Base-by-base conservation (phyloP, 1,139 yeast species). In the Saccharomyces hybrid region DNA sequence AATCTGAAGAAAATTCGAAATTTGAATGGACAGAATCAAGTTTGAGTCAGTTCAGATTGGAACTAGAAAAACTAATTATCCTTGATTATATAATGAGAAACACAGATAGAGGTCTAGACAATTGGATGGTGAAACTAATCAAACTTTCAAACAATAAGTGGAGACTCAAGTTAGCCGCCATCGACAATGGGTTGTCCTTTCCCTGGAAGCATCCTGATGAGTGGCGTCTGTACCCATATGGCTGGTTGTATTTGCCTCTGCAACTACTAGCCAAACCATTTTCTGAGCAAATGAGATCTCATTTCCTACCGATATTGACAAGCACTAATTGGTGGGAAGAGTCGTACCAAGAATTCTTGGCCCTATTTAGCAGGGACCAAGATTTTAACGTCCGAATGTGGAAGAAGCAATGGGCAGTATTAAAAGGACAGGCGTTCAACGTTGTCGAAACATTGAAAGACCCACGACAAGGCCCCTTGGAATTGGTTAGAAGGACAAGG, bases 171-270 rank as follows among this genome's bases (percentile, higher is more conserved):
- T 75, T 86, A 23, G 90, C 89, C 2, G 93, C 93, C 0, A 86
- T 86, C 52, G 93, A 86, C 63, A 84, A 88, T 2, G 91, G 91
- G 0, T 73, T 86, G 31, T 79, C 91, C 0, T 85, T 84, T 62
- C 93, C 93, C 4, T 86, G 91, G 91, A 86, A 86, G 62, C 88
- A 84, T 60, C 93, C 93, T 0, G 88, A 86, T 66, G 90, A 84
- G 63, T 85, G 91, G 90, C 71, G 93, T 54, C 83, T 88, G 0
- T 86, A 84, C 61, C 93, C 93, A 0, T 86, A 80, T 70, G 93
- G 93, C 0, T 86, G 93, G 93, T 70, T 86, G 30, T 84, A 83
- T 61, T 68, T 86, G 46, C 93, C 93, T 0, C 68, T 80, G 20
- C 74, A 81, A 7, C 67, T 86, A 3, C 82, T 86, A 54, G 89